Evolutionary conservation across 805 yeast species (phyloP), one percentile per base, ranked within the genome.

Genomic region (Spathaspora arborariae): DNA sequence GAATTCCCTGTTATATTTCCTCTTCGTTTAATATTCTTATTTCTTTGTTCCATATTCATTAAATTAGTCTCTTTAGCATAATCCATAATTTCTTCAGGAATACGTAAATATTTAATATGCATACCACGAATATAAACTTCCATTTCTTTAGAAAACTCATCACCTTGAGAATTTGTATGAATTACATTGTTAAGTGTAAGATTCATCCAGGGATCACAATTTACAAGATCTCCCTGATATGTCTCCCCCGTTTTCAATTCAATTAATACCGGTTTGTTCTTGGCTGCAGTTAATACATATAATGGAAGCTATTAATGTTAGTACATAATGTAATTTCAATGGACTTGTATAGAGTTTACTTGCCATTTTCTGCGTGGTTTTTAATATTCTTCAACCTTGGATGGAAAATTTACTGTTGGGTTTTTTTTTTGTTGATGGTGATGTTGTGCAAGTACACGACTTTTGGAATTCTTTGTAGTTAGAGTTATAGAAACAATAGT

Each of bases 121-220:
- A 79, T 84, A 39, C 97, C 97, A 62, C 91, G 82, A 35, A 91
- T 79, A 61, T 90, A 91, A 47, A 85, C 77, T 57, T 88, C 95
- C 2, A 82, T 80, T 40, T 85, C 66, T 59, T 84, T 82, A 45
- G 76, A 63, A 62, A 79, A 86, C 45, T 72, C 72, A 52, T 78
- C 82, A 34, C 87, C 92, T 54, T 75, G 59, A 37, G 80, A 71
- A 56, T 80, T 80, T 13, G 83, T 77, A 59, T 83, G 86, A 41
- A 82, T 79, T 13, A 85, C 97, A 52, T 90, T 83, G 27, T 75
- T 75, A 45, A 94, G 74, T 1, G 96, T 87, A 53, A 94, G 74
- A 64, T 94, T 94, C 99, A 94, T 94, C 90, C 95, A 88, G 35
- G 88, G 83, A 64, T 94, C 99, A 56, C 96, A 89, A 59, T 88